Percentiles rank a stretch among this genome's conserved stretches.
Conservation (phyloP, 2,329 filamentous ascomycete species). For the Apiospora kogelbergensis region DNA sequence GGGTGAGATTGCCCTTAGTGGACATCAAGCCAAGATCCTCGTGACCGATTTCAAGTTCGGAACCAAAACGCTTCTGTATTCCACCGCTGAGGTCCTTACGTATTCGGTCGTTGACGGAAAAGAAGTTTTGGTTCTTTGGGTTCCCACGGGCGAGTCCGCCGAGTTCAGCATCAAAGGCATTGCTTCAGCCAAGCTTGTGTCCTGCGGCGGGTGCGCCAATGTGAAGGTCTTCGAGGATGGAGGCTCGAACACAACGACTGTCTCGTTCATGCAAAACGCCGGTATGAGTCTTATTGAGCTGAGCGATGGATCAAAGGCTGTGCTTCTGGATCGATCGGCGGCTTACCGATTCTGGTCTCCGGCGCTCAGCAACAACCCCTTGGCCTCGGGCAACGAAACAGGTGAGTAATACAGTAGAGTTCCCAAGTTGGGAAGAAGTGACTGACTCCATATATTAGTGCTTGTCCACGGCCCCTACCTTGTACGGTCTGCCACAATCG, state of each 20-base stretch:
- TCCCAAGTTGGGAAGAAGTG: not conserved
- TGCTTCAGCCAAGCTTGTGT: slow-evolving; percentile 35
- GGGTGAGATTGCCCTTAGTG: slow-evolving; percentile 51
- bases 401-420: slow-evolving; percentile 27
- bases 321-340: slow-evolving; percentile 52
- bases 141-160: slow-evolving; percentile 52
- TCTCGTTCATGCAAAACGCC: slow-evolving; percentile 47
- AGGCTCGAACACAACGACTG: slow-evolving; percentile 31
- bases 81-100: slow-evolving; percentile 55
- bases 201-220: slow-evolving; percentile 39
- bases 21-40: slow-evolving; percentile 62
- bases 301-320: slow-evolving; percentile 45
- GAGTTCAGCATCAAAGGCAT: slow-evolving; percentile 50
- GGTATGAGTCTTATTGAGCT: slow-evolving; percentile 49
- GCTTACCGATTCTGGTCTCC: slow-evolving; percentile 60
- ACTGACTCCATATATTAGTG: slow-evolving; percentile 31
- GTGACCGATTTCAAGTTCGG: slow-evolving; percentile 60
- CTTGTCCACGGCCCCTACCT: slow-evolving; percentile 53
- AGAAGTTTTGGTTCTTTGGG: slow-evolving; percentile 51
- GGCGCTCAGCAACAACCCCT: slow-evolving; percentile 45
- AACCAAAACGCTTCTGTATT: slow-evolving; percentile 50
- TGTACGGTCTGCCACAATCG: slow-evolving; percentile 43
- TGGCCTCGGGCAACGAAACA: slow-evolving; percentile 43
- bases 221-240: slow-evolving; percentile 36
- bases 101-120: slow-evolving; percentile 48